These are phyloP conservation scores for Dittrichia graveolens DNA, from an alignment of 129 eudicot species.

Conservation along the genomic window DNA sequence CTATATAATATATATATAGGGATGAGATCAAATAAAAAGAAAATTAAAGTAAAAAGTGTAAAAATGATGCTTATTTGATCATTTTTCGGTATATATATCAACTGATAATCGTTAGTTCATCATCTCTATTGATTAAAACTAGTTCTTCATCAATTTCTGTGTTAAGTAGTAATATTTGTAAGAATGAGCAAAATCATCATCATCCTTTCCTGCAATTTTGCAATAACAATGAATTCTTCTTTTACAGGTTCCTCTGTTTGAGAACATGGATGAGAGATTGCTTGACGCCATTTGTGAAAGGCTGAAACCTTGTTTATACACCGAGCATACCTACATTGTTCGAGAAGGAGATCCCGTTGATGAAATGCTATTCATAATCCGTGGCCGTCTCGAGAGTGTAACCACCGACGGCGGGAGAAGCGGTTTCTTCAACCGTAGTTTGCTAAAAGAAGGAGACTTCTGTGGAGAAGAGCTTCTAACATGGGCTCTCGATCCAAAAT, in stretches of 20 bases:
- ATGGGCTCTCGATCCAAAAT: slow-evolving; percentile 88
- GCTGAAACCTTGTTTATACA: slow-evolving; percentile 78
- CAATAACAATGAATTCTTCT: neutral
- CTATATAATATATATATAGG: too few species aligned
- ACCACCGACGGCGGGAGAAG: slow-evolving; percentile 92
- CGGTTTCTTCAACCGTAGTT: slow-evolving; percentile 74
- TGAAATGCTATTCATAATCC: slow-evolving; percentile 88
- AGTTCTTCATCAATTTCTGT: too few species aligned
- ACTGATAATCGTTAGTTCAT: too few species aligned
- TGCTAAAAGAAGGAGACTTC: slow-evolving; percentile 83
- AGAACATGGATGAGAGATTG: slow-evolving; percentile 79
- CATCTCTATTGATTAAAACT: too few species aligned
- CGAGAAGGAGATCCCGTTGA: slow-evolving; percentile 97
- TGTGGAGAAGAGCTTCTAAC: slow-evolving; percentile 97
- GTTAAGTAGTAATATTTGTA: too few species aligned
- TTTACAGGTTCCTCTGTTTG: slow-evolving; percentile 85
- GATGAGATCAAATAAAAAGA: too few species aligned
- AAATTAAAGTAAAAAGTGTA: too few species aligned
- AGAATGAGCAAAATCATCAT: neutral
- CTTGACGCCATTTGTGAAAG: slow-evolving; percentile 92
- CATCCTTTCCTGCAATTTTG: neutral
- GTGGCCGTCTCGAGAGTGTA: slow-evolving; percentile 89
- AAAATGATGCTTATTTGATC: too few species aligned
- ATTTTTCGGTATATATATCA: too few species aligned
- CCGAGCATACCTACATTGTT: slow-evolving; percentile 66